A percentile compares a stretch with the other conserved stretches of the same genome.
Evolutionary conservation across 805 yeast species (phyloP).

Genomic region (Diddensiella caesifluorescens): DNA sequence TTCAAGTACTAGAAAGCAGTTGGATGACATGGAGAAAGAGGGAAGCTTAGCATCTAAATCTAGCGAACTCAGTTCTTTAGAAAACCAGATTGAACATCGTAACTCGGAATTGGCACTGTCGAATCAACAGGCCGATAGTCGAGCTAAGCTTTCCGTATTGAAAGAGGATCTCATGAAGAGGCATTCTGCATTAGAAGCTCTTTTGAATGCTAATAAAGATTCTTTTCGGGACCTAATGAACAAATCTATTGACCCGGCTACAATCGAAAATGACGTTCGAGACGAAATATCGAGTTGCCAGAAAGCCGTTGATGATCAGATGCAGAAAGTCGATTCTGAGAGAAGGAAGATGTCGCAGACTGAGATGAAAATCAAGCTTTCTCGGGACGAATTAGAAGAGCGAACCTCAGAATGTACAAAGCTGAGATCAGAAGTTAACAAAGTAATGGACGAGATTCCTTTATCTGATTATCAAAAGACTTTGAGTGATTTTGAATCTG

Average conservation of each 20-base stretch:
- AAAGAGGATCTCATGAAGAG: conserved; percentile 37
- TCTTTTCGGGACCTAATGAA: conserved; percentile 24
- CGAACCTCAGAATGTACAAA: conserved; percentile 6
- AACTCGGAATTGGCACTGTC: conserved; percentile 46
- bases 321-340: conserved; percentile 8
- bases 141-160: conserved; percentile 48
- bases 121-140: conserved; percentile 53
- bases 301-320: conserved; percentile 20
- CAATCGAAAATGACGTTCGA: conserved; percentile 18
- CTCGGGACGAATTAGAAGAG: conserved; percentile 16
- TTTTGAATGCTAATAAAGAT: conserved; percentile 26
- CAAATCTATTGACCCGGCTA: conserved; percentile 17
- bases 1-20: conserved; percentile 15
- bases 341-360: conserved; percentile 20
- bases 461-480: conserved; percentile 48
- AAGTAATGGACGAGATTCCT: conserved; percentile 35
- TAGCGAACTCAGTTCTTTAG: conserved; percentile 16
- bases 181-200: conserved; percentile 28
- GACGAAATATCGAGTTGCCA: conserved; percentile 22
- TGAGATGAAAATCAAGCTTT: conserved; percentile 19
- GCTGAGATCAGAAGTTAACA: conserved; percentile 10
- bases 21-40: conserved; percentile 6
- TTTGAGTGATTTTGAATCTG: conserved; percentile 53
- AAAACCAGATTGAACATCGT: conserved; percentile 43
- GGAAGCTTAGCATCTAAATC: conserved; percentile 9